phyloP scores from a whole-genome alignment of 2,329 filamentous ascomycete genomes.

The Penicillium sp. region DNA sequence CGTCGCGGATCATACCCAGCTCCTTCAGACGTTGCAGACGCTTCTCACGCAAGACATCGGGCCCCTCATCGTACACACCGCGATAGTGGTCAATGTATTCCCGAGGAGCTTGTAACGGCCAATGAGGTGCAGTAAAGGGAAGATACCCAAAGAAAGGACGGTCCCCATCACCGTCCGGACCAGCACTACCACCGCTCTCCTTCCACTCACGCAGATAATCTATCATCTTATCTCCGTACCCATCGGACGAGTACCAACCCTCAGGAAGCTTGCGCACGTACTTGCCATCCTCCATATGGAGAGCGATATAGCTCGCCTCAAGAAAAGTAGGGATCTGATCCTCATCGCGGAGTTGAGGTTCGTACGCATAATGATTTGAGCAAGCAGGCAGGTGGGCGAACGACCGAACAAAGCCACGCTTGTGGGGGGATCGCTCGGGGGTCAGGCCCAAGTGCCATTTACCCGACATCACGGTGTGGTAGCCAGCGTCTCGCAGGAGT shows the following conservation, averaged over 20 bases:
- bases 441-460: slow-evolving; percentile 70
- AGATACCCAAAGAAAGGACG: slow-evolving; percentile 65
- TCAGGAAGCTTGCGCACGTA: slow-evolving; percentile 56
- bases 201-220: slow-evolving; percentile 59
- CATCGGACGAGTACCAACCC: slow-evolving; percentile 61
- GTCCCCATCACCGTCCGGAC: slow-evolving; percentile 35
- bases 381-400: slow-evolving; percentile 67
- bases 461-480: slow-evolving; percentile 65
- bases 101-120: slow-evolving; percentile 65
- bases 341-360: slow-evolving; percentile 50
- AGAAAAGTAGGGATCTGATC: slow-evolving; percentile 52
- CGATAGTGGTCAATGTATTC: slow-evolving; percentile 63
- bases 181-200: slow-evolving; percentile 36
- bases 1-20: slow-evolving; percentile 60
- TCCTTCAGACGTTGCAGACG: slow-evolving; percentile 63
- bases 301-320: slow-evolving; percentile 50
- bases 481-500: slow-evolving; percentile 63
- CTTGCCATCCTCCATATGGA: slow-evolving; percentile 54
- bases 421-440: slow-evolving; percentile 61
- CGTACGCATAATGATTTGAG: slow-evolving; percentile 64
- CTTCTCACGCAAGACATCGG: slow-evolving; percentile 60
- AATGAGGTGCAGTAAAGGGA: slow-evolving; percentile 68
- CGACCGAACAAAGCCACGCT: slow-evolving; percentile 64
- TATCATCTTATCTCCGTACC: slow-evolving; percentile 60
- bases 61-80: slow-evolving; percentile 66